Base-by-base conservation (phyloP, 2,329 filamentous ascomycete species). In the Raffaelea arxii region DNA sequence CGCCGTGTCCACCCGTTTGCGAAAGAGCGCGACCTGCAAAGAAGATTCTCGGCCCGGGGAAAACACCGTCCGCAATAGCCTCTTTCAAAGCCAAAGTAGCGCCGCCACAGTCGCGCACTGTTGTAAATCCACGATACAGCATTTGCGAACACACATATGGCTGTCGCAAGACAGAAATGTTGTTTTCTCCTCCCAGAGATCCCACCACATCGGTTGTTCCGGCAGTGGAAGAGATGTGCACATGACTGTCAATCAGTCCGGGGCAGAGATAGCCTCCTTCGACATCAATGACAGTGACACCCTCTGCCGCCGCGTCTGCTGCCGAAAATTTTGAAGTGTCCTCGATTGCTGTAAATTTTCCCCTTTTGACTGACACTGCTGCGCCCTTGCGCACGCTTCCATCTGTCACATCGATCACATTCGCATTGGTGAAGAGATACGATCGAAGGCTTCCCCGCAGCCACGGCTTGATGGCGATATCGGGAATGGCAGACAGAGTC, bases 1-100 rank as follows among this genome's bases (percentile, higher is more conserved):
- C 74, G 6, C 63, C 71, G 52, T 77, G 74, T 0, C 74, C 74
- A 4, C 73, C 73, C 0, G 71, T 72, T 55, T 77, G 74, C 11
- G 63, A 68, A 25, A 77, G 65, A 2, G 67, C 71, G 40, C 68
- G 63, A 1, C 70, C 71, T 3, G 69, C 63, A 39, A 74, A 71
- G 58, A 75, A 74, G 6, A 77, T 56, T 23, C 71, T 58, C 3
- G 72, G 74, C 0, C 72, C 73, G 2, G 66, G 65, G 42, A 70
- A 62, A 0, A 75, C 62, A 2, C 68, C 66, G 43, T 77, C 70
- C 2, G 63, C 64, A 24, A 77, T 63, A 2, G 74, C 72, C 53
- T 75, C 60, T 51, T 69, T 69, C 21, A 78, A 58, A 1, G 72
- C 68, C 0, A 69, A 55, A 3, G 59, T 59, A 2, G 73, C 72